phyloP scores from a whole-genome alignment of 2,329 filamentous ascomycete species.

The Teratosphaeria zuluensis region DNA sequence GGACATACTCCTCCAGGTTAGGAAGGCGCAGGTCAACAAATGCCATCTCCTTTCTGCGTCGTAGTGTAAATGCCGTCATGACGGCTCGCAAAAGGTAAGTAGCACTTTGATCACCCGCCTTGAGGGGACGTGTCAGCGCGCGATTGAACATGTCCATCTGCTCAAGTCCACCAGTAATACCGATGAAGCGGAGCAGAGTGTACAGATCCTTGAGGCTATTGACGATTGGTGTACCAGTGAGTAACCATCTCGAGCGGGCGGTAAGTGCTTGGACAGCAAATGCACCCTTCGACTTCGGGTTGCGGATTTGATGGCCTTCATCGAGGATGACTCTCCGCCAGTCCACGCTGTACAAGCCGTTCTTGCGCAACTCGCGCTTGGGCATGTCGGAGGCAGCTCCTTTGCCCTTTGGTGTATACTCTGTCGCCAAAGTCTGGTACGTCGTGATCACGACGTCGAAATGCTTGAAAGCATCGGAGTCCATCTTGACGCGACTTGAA shows the following conservation, averaged over 20 bases:
- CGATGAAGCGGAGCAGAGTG: slow-evolving; percentile 56
- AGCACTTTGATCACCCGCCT: slow-evolving; percentile 45
- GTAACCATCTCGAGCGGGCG: slow-evolving; percentile 66
- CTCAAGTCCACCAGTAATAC: slow-evolving; percentile 64
- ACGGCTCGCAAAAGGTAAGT: slow-evolving; percentile 61
- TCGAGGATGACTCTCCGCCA: slow-evolving; percentile 77
- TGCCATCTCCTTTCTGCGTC: slow-evolving; percentile 77
- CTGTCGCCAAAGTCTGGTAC: slow-evolving; percentile 65
- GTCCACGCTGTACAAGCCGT: slow-evolving; percentile 51
- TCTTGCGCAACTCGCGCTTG: slow-evolving; percentile 23
- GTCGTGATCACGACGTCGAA: slow-evolving; percentile 76
- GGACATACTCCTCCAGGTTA: slow-evolving; percentile 65
- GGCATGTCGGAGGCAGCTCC: slow-evolving; percentile 19
- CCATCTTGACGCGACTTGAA: slow-evolving; percentile 45
- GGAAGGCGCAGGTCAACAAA: slow-evolving; percentile 77
- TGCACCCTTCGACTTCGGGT: slow-evolving; percentile 62
- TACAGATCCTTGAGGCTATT: slow-evolving; percentile 40
- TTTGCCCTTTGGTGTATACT: slow-evolving; percentile 47
- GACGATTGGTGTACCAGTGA: slow-evolving; percentile 53
- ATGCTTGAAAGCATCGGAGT: slow-evolving; percentile 46
- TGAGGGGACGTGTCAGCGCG: slow-evolving; percentile 60
- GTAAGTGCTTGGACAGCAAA: slow-evolving; percentile 57
- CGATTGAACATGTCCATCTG: slow-evolving; percentile 55
- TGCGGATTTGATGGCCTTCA: slow-evolving; percentile 75
- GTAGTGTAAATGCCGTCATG: slow-evolving; percentile 70